Evolutionary conservation across 805 yeast genomes (phyloP).

Genomic region (Blastobotrys mokoenaii): DNA sequence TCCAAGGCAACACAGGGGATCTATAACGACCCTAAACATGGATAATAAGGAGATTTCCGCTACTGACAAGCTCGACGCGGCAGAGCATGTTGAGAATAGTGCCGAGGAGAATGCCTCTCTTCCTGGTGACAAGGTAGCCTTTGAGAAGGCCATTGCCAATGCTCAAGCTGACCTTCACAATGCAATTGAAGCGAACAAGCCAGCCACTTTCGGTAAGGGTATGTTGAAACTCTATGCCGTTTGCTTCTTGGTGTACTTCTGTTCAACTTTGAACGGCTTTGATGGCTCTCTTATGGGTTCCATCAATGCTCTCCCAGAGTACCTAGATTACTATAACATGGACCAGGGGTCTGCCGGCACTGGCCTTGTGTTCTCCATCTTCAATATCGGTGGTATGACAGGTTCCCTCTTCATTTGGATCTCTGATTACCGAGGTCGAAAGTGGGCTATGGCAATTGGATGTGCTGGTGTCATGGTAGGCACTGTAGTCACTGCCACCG

Average conservation of each 20-base stretch:
- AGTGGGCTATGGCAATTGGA: slow-evolving; percentile 10
- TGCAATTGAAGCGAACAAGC: slow-evolving; percentile 5
- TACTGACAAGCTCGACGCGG: too few species aligned
- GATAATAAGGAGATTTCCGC: too few species aligned
- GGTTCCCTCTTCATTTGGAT: slow-evolving; percentile 11
- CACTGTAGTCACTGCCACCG: slow-evolving; percentile 9
- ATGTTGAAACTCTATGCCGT: slow-evolving; percentile 7
- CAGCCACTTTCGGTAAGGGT: slow-evolving; percentile 8
- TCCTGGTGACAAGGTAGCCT: too few species aligned
- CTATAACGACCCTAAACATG: too few species aligned
- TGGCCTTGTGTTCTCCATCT: slow-evolving; percentile 14
- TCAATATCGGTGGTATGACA: slow-evolving; percentile 12
- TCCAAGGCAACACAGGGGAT: too few species aligned
- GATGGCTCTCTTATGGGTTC: slow-evolving; percentile 15
- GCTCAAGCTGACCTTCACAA: slow-evolving; percentile 5
- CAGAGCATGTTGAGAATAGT: too few species aligned
- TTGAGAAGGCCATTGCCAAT: background rate
- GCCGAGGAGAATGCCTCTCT: too few species aligned
- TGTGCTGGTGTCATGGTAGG: slow-evolving; percentile 12
- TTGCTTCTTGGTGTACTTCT: slow-evolving; percentile 10
- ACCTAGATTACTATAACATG: slow-evolving; percentile 9
- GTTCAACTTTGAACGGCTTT: slow-evolving; percentile 12
- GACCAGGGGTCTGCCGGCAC: slow-evolving; percentile 9
- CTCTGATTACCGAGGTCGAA: slow-evolving; percentile 10
- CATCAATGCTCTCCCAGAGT: slow-evolving; percentile 14